Evolutionary conservation across 495 filamentous ascomycete genomes (phyloP), one percentile per base, ranked within the genome.

Genomic region (Annulohypoxylon moriforme): DNA sequence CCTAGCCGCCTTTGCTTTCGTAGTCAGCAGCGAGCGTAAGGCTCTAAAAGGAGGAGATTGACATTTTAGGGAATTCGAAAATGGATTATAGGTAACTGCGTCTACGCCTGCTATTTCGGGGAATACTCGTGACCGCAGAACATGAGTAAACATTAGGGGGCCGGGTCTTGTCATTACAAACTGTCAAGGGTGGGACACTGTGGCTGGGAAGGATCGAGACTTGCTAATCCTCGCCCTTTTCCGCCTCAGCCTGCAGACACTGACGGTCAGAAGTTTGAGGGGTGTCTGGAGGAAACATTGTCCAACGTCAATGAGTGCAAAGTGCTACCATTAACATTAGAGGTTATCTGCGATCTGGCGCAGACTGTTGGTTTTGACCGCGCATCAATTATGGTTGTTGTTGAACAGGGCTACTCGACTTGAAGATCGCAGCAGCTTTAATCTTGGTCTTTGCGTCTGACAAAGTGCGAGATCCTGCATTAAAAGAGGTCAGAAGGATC

Each of bases 121-220:
- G 38, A 40, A 66, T 61, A 13, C 56, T 65, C 50, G 44, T 27
- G 61, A 69, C 60, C 40, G 18, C 16, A 63, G 29, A 31, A 16
- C 33, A 36, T 50, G 57, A 60, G 38, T 49, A 60, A 60, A 60
- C 20, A 20, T 29, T 61, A 58, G 56, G 70, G 70, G 49, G 18
- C 24, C 24, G 38, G 46, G 29, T 49, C 22, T 64, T 57, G 52
- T 60, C 57, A 57, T 60, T 57, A 25, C 22, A 60, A 58, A 56
- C 10, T 47, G 40, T 34, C 57, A 67, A 52, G 68, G 65, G 59
- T 58, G 40, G 42, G 36, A 67, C 49, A 47, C 47, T 44, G 56
- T 61, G 71, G 66, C 66, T 62, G 58, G 65, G 71, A 57, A 69
- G 66, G 71, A 69, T 69, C 62, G 66, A 73, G 61, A 62, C 66